These are phyloP conservation scores for Pseudocercospora cruenta DNA, from an alignment of 2,329 filamentous ascomycete genomes.

Conservation along the genomic window DNA sequence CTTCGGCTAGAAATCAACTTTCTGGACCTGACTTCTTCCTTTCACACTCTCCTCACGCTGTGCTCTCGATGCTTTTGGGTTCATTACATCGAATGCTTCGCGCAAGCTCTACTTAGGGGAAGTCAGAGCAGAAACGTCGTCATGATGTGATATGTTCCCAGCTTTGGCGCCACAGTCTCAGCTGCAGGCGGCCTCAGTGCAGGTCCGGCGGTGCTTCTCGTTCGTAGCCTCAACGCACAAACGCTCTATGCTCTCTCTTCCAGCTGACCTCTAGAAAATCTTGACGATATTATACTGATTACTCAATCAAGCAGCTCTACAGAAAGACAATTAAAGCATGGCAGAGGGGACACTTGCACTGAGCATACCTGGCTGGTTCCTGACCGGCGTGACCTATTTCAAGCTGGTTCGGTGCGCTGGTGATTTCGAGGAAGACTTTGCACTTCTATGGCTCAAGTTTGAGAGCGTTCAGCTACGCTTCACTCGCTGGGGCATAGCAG, in stretches of 20 bases:
- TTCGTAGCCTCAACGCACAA: not conserved
- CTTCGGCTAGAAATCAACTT: not conserved
- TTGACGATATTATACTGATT: not conserved
- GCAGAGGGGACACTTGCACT: not conserved
- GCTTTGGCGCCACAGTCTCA: not conserved
- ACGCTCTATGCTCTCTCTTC: not conserved
- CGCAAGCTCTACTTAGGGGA: too few relatives aligned
- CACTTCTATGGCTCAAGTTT: not conserved
- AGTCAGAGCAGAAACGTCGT: not conserved
- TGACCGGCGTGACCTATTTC: not conserved
- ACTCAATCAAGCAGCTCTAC: not conserved
- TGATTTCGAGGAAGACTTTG: not conserved
- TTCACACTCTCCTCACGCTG: too few relatives aligned
- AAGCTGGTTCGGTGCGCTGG: not conserved
- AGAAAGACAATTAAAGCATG: not conserved
- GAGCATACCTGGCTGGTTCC: not conserved
- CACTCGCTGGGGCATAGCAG: not conserved
- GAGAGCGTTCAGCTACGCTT: not conserved
- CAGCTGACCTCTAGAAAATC: not conserved
- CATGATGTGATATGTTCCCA: not conserved
- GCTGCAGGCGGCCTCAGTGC: not conserved
- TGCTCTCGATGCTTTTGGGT: too few relatives aligned
- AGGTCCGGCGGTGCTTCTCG: not conserved
- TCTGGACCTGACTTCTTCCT: too few relatives aligned
- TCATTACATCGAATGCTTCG: too few relatives aligned